A percentile compares a stretch with the other conserved stretches of the same genome.
Evolutionary conservation across 768 basidiomycete genomes (phyloP).

Genomic region (Auricularia auricula-judae): DNA sequence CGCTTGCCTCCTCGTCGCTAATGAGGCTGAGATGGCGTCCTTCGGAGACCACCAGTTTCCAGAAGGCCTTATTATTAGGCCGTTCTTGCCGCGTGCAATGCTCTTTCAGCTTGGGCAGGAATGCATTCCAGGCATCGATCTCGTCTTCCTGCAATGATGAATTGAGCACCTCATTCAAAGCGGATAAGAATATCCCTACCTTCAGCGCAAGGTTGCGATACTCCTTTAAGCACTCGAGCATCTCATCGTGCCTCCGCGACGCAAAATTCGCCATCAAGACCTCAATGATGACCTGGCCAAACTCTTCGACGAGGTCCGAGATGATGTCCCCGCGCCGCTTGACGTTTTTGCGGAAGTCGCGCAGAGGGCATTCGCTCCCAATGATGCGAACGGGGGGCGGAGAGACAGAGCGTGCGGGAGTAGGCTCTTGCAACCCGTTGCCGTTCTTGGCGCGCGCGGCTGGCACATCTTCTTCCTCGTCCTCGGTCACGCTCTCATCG

Average conservation of each 20-base stretch:
- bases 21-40: conserved; percentile 54
- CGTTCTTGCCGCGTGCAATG: conserved; percentile 33
- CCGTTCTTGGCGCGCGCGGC: conserved; percentile 7
- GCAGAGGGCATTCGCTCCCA: conserved; percentile 58
- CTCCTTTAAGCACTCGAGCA: conserved; percentile 59
- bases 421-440: conserved; percentile 5
- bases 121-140: conserved; percentile 74
- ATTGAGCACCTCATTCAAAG: neutral
- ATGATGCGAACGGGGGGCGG: conserved; percentile 54
- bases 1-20: conserved; percentile 45
- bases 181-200: conserved; percentile 26
- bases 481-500: conserved; percentile 2
- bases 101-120: conserved; percentile 45
- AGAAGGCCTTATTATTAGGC: conserved; percentile 59
- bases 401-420: conserved; percentile 22
- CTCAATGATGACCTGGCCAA: conserved; percentile 59
- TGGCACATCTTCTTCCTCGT: conserved; percentile 5
- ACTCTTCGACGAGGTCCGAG: conserved; percentile 74
- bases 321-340: conserved; percentile 62
- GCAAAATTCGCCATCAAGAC: conserved; percentile 65
- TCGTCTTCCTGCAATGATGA: conserved; percentile 54
- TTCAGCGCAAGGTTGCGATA: conserved; percentile 57
- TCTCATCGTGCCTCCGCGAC: conserved; percentile 48
- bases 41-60: conserved; percentile 35
- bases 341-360: conserved; percentile 66